Conservation (phyloP, 1,284 basidiomycete genomes). For the Moesziomyces antarcticus region DNA sequence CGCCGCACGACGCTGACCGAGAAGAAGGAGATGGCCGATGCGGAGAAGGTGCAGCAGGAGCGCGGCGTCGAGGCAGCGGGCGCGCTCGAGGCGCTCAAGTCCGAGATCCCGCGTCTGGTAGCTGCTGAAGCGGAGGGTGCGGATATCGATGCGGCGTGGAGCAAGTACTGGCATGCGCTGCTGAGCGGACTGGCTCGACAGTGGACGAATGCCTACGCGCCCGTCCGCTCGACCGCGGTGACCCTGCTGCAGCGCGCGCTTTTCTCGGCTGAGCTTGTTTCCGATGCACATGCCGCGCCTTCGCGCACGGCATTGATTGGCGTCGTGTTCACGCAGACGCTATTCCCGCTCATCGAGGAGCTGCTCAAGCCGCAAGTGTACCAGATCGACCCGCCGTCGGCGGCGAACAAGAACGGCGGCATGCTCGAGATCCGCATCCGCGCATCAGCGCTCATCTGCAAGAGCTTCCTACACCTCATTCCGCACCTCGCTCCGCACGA, state of each 20-base stretch:
- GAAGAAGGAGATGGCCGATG: conserved; percentile 65
- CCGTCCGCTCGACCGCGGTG: conserved; percentile 86
- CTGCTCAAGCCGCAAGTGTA: conserved; percentile 86
- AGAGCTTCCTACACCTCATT: conserved; percentile 93
- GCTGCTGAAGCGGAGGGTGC: conserved; percentile 2
- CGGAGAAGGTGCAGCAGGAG: conserved; percentile 69
- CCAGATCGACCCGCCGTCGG: conserved; percentile 76
- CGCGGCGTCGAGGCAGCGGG: conserved; percentile 86
- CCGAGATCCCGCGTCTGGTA: conserved; percentile 54
- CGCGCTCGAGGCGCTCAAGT: conserved; percentile 71
- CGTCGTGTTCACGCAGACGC: conserved; percentile 82
- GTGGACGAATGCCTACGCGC: conserved; percentile 83
- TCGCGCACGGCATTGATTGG: conserved; percentile 72
- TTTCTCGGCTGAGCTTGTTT: conserved; percentile 68
- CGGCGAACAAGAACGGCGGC: conserved; percentile 69
- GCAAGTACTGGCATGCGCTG: conserved; percentile 81
- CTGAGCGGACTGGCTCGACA: conserved; percentile 83
- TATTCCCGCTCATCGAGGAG: conserved; percentile 93
- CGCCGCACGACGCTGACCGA: conserved; percentile 61
- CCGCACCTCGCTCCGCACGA: conserved; percentile 75
- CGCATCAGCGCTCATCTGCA: conserved; percentile 88
- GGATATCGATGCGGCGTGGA: conserved; percentile 75
- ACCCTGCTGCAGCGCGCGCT: conserved; percentile 86
- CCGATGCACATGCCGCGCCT: conserved; percentile 68
- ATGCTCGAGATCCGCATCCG: conserved; percentile 90